These are phyloP conservation scores for Dictyostelium discoideum DNA, from an alignment of 78 protist genomes.

Conservation along the genomic window DNA sequence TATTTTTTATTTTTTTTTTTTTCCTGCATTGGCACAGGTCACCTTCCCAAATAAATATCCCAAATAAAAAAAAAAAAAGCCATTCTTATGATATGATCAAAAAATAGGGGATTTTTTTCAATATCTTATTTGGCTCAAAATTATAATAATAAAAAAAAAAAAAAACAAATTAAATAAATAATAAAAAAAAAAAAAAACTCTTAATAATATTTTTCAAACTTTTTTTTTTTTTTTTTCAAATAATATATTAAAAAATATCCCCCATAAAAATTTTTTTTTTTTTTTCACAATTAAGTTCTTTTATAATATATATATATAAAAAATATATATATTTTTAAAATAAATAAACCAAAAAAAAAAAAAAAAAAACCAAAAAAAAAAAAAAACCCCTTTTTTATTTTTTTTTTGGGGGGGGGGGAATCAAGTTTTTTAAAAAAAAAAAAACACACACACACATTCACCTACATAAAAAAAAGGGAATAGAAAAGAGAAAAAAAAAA, in stretches of 20 bases:
- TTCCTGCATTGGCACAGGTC: not conserved
- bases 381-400: not conserved
- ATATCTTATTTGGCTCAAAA: not conserved
- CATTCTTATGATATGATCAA: not conserved
- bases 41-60: not conserved
- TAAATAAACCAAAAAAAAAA: not conserved
- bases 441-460: not conserved
- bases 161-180: too few relatives aligned
- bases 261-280: too few relatives aligned
- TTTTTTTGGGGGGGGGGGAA: not conserved
- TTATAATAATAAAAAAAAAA: too few relatives aligned
- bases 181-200: too few relatives aligned
- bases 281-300: too few relatives aligned
- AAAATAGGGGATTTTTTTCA: conserved; percentile 3
- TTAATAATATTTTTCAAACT: too few relatives aligned
- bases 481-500: not conserved
- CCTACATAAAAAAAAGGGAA: not conserved
- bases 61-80: not conserved
- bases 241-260: too few relatives aligned
- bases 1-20: not conserved
- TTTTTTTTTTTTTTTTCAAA: too few relatives aligned
- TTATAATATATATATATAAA: not conserved
- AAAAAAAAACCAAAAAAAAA: not conserved
- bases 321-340: not conserved
- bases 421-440: not conserved